Evolutionary conservation across 208 protist genomes (phyloP).

Genomic region (Trypanosoma caninum): DNA sequence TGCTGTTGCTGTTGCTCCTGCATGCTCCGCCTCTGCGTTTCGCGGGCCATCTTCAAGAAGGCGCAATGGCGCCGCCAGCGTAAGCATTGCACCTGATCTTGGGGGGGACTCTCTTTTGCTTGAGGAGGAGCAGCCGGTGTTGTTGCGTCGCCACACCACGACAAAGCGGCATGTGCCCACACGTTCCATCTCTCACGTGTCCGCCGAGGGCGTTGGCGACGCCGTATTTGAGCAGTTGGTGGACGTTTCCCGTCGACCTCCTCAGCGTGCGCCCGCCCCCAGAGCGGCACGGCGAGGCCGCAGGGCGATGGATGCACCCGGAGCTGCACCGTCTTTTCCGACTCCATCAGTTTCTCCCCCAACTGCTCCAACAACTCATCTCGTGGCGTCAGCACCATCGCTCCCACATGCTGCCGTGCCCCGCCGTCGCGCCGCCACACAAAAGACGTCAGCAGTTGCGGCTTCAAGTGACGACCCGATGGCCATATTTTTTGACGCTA

Average conservation of each 20-base stretch:
- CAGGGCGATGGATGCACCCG: constrained; percentile 2
- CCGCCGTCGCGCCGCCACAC: constrained; percentile 9
- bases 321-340: neutral
- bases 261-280: constrained; percentile 17
- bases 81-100: constrained; percentile 42
- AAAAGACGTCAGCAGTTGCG: neutral
- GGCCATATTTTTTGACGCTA: constrained; percentile 80
- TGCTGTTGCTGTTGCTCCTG: no score
- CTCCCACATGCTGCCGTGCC: neutral
- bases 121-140: constrained; percentile 58
- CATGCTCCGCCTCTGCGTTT: constrained; percentile 14
- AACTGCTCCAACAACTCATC: neutral
- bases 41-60: constrained; percentile 6
- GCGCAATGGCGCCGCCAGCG: constrained; percentile 20
- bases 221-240: constrained; percentile 30
- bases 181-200: constrained; percentile 54
- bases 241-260: constrained; percentile 32
- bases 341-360: neutral
- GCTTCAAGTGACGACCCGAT: constrained; percentile 58
- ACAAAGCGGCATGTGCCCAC: constrained; percentile 39
- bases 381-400: neutral
- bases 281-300: constrained; percentile 1
- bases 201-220: constrained; percentile 34
- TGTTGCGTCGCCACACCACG: constrained; percentile 34
- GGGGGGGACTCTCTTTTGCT: constrained; percentile 51